phyloP scores from a whole-genome alignment of 257 asterid species.

The Phtheirospermum japonicum region DNA sequence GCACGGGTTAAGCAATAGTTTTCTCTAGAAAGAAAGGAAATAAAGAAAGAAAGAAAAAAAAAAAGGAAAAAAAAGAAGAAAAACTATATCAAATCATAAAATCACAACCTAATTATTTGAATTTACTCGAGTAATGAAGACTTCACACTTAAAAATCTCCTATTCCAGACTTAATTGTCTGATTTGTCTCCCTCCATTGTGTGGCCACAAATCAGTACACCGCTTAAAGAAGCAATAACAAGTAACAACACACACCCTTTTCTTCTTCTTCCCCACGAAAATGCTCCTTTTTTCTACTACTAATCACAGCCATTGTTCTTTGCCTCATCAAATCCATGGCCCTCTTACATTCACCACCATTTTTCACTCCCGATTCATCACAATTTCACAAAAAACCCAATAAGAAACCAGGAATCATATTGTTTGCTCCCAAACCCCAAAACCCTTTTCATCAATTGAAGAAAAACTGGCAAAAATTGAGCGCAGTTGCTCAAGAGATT shows the following conservation, averaged over 20 bases:
- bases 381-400: neutral
- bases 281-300: neutral
- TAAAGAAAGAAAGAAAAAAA: too few species aligned
- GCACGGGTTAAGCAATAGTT: too few species aligned
- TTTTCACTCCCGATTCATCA: neutral
- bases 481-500: conserved; percentile 38
- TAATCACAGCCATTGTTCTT: neutral
- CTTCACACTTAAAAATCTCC: too few species aligned
- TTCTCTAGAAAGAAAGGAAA: too few species aligned
- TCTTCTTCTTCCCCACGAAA: neutral
- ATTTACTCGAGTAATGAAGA: too few species aligned
- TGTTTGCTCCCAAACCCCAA: conserved; percentile 13
- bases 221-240: neutral
- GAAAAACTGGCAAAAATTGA: conserved; percentile 25
- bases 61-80: too few species aligned
- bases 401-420: conserved; percentile 19
- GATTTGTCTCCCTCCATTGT: neutral
- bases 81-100: too few species aligned
- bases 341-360: neutral
- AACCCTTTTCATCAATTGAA: conserved; percentile 21
- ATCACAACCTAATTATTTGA: too few species aligned
- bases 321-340: neutral
- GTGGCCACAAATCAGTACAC: neutral
- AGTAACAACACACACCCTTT: neutral
- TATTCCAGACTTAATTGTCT: too few species aligned